A percentile compares a stretch with the other conserved stretches of the same genome.
phyloP scores from a whole-genome alignment of 1,284 basidiomycete genomes.

The Amylostereum chailletii region DNA sequence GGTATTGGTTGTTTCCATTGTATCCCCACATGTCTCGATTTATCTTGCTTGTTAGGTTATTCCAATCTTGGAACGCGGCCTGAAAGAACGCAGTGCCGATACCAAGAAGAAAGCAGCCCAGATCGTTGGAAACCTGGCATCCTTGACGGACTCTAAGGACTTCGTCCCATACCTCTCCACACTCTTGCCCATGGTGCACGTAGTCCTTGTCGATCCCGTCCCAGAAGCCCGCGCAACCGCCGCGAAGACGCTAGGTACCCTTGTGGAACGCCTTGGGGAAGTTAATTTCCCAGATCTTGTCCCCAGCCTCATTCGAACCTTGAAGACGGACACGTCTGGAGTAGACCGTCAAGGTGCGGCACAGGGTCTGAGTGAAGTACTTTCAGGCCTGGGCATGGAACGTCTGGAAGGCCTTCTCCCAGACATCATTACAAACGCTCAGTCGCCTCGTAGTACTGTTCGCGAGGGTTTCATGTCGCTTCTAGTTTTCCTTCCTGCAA shows the following conservation, averaged over 20 bases:
- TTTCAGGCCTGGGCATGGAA: constrained; percentile 95
- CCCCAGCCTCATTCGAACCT: constrained; percentile 79
- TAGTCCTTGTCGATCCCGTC: constrained; percentile 91
- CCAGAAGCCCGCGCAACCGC: constrained; percentile 97
- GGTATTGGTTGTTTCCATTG: constrained; percentile 33
- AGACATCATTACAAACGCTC: constrained; percentile 88
- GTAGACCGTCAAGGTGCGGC: constrained; percentile 98
- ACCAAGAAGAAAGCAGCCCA: constrained; percentile 95
- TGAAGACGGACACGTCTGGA: constrained; percentile 91
- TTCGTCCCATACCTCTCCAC: constrained; percentile 92
- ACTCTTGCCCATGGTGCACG: constrained; percentile 86
- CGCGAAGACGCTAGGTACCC: constrained; percentile 93
- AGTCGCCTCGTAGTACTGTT: constrained; percentile 85
- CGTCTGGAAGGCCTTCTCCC: constrained; percentile 91
- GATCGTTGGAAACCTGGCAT: constrained; percentile 94
- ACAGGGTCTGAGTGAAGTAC: constrained; percentile 93
- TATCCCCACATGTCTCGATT: constrained; percentile 8
- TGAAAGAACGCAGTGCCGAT: constrained; percentile 88
- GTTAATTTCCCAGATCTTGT: constrained; percentile 94
- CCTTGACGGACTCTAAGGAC: constrained; percentile 92
- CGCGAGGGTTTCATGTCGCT: constrained; percentile 98
- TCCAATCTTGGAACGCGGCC: constrained; percentile 91
- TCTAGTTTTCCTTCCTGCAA: constrained; percentile 92
- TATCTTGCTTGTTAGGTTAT: constrained; percentile 57
- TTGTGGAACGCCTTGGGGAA: constrained; percentile 95